Conservation (phyloP, 768 basidiomycete species). For the Leucosporidium yakuticum region DNA sequence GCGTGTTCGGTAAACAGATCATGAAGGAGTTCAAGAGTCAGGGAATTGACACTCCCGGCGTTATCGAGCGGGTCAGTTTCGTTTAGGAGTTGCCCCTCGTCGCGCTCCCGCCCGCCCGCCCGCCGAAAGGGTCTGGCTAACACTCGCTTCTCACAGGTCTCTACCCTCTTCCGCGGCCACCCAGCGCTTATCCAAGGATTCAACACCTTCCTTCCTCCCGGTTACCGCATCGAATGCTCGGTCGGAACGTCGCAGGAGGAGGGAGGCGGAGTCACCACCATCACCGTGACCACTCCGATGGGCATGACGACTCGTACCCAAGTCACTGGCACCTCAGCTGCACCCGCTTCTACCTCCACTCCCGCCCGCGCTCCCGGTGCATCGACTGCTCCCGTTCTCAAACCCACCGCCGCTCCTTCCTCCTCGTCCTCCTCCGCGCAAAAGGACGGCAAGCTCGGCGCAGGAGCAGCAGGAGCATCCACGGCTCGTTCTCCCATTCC, state of each 20-base stretch:
- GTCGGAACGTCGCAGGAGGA: constrained; percentile 14
- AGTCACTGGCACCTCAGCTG: constrained; percentile 8
- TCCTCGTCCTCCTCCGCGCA: background rate
- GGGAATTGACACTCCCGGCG: constrained; percentile 96
- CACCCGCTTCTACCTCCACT: background rate
- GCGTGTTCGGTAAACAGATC: constrained; percentile 49
- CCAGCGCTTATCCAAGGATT: constrained; percentile 90
- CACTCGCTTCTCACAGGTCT: constrained; percentile 49
- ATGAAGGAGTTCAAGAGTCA: constrained; percentile 98
- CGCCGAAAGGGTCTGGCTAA: background rate
- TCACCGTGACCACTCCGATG: constrained; percentile 44
- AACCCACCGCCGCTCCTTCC: background rate
- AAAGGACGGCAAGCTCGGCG: background rate
- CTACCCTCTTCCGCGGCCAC: constrained; percentile 83
- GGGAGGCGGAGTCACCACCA: constrained; percentile 31
- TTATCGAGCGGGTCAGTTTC: constrained; percentile 63
- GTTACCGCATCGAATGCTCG: constrained; percentile 76
- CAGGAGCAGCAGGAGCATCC: background rate
- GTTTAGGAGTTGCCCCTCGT: background rate
- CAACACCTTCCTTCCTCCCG: constrained; percentile 92
- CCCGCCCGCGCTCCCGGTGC: background rate
- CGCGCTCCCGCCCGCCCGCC: too few relatives aligned
- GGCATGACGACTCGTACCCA: constrained; percentile 38
- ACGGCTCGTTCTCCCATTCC: background rate
- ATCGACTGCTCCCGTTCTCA: background rate